Percentiles rank a stretch among this genome's conserved stretches.
These are phyloP conservation scores for Ciborinia camelliae DNA, from an alignment of 2,329 filamentous ascomycete species.

Conservation along the genomic window DNA sequence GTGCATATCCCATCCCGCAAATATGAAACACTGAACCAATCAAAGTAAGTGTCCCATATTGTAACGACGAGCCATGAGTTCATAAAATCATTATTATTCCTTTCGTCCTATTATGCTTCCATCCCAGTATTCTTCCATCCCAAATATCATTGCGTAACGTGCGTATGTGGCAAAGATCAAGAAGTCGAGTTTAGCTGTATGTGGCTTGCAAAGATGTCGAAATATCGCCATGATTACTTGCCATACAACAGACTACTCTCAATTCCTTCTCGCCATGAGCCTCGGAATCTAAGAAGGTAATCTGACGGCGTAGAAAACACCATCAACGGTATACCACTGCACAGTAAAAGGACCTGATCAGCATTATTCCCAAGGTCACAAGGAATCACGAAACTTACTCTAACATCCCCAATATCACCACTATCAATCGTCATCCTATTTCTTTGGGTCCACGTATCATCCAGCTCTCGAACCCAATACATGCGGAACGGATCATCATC, in stretches of 20 bases:
- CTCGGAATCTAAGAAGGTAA: conserved; percentile 39
- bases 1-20: not conserved
- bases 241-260: not conserved
- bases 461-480: conserved; percentile 60
- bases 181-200: not conserved
- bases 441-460: conserved; percentile 58
- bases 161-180: not conserved
- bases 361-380: not conserved
- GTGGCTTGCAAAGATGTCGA: not conserved
- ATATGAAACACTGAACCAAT: not conserved
- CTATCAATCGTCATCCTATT: conserved; percentile 59
- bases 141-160: not conserved
- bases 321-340: conserved; percentile 58
- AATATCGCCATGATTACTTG: not conserved
- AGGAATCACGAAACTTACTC: conserved; percentile 27
- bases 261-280: not conserved
- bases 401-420: conserved; percentile 48
- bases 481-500: conserved; percentile 58
- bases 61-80: not conserved
- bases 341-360: not conserved
- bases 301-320: conserved; percentile 59
- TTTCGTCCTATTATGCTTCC: not conserved
- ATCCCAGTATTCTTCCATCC: not conserved
- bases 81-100: not conserved
- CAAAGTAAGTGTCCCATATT: not conserved